Percentiles rank a stretch among this genome's conserved stretches.
Evolutionary conservation across 768 basidiomycete species (phyloP).

Genomic region (Crucibulum laeve): DNA sequence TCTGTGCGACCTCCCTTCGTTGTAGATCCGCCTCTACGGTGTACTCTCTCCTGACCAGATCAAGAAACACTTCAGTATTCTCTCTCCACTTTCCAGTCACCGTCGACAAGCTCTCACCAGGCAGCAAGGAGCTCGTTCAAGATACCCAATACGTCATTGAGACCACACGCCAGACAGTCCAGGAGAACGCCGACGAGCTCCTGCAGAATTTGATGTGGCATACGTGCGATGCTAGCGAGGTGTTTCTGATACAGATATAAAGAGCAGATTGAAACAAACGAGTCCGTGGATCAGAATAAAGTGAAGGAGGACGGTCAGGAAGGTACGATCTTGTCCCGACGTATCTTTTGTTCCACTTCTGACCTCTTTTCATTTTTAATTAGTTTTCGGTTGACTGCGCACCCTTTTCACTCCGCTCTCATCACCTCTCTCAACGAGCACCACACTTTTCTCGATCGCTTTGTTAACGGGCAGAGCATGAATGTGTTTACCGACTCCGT

Average conservation of each 20-base stretch:
- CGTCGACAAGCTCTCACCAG: conserved; percentile 61
- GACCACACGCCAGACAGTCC: conserved; percentile 67
- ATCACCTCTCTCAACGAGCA: conserved; percentile 56
- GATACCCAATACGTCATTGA: conserved; percentile 80
- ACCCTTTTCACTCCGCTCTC: conserved; percentile 69
- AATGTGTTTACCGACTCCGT: conserved; percentile 66
- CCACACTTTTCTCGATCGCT: conserved; percentile 83
- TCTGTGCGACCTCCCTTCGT: too few relatives aligned
- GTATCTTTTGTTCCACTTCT: conserved; percentile 3
- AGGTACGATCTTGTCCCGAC: conserved; percentile 33
- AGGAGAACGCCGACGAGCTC: conserved; percentile 81
- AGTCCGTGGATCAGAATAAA: conserved; percentile 50
- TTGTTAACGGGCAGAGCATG: conserved; percentile 73
- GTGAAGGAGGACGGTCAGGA: conserved; percentile 53
- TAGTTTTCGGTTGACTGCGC: conserved; percentile 82
- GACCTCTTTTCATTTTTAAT: not conserved
- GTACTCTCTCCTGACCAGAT: conserved; percentile 80
- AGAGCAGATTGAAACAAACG: conserved; percentile 22
- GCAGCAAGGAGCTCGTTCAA: conserved; percentile 71
- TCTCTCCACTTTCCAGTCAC: conserved; percentile 55
- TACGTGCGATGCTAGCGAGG: conserved; percentile 49
- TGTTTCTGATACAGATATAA: conserved; percentile 8
- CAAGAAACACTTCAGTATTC: conserved; percentile 68
- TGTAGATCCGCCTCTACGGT: conserved; percentile 70
- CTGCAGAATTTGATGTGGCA: conserved; percentile 90